Percentiles rank a stretch among this genome's conserved stretches.
phyloP scores from a whole-genome alignment of 1,139 yeast genomes.

The Yamadazyma trypodendri region DNA sequence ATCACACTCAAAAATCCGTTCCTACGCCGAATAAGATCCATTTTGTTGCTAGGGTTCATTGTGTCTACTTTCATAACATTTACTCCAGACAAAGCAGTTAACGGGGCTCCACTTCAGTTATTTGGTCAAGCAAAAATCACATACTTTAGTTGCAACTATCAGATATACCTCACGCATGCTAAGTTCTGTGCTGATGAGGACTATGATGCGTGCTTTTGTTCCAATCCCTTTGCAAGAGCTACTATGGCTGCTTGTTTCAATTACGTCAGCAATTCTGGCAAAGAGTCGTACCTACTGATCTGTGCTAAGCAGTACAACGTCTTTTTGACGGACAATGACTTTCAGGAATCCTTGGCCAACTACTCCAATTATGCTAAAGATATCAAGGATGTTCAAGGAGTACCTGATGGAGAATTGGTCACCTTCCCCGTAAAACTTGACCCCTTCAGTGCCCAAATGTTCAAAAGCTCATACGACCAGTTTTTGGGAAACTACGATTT shows the following conservation, averaged over 20 bases:
- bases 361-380: conserved; percentile 37
- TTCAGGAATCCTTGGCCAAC: conserved; percentile 34
- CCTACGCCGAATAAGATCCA: conserved; percentile 14
- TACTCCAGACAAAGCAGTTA: conserved; percentile 31
- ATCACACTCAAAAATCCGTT: conserved; percentile 13
- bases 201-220: conserved; percentile 26
- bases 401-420: conserved; percentile 22
- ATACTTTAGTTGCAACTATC: conserved; percentile 30
- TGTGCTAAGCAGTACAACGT: conserved; percentile 28
- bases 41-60: conserved; percentile 18
- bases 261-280: conserved; percentile 21
- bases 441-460: conserved; percentile 18
- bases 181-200: conserved; percentile 22
- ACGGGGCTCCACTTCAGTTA: conserved; percentile 37
- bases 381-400: conserved; percentile 17
- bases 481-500: conserved; percentile 41
- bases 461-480: conserved; percentile 29
- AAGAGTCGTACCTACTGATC: conserved; percentile 21
- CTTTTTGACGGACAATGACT: conserved; percentile 26
- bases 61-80: conserved; percentile 22
- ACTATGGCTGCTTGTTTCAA: conserved; percentile 40
- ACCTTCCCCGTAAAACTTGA: conserved; percentile 28
- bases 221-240: conserved; percentile 36
- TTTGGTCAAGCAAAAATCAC: conserved; percentile 32
- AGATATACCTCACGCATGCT: conserved; percentile 21